Evolutionary conservation across 2,329 filamentous ascomycete species (phyloP), one percentile per base, ranked within the genome.

Genomic region (Fusarium sp.): DNA sequence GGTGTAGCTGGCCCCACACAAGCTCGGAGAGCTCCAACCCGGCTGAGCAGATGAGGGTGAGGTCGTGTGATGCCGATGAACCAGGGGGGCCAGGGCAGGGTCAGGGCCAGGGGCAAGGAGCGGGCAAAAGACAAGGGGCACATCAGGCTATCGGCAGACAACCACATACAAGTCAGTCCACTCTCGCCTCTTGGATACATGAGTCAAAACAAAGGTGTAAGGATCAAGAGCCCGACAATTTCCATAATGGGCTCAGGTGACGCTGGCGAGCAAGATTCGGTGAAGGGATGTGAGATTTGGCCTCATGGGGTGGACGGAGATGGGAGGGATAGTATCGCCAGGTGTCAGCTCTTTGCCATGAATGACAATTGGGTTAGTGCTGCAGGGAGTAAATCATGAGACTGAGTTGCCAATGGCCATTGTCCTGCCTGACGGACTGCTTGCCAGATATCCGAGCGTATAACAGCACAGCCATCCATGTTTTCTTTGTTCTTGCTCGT

Each of bases 11-110:
- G 77, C 73, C 77, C 77, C 77, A 79, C 77, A 79, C 77, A 71
- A 79, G 77, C 77, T 78, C 73, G 67, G 72, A 71, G 76, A 79
- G 77, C 77, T 79, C 77, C 71, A 77, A 67, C 67, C 69, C 66
- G 71, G 48, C 27, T 52, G 48, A 52, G 48, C 27, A 52, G 48
- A 52, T 66, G 71, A 35, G 54, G 25, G 23, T 64, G 27, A 68
- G 63, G 72, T 76, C 72, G 72, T 71, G 73, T 76, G 73, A 79
- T 76, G 71, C 67, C 66, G 73, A 73, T 65, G 62, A 75, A 56
- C 66, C 62, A 72, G 76, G 71, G 72, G 61, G 39, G 11, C 35
- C n/a, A 70, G 69, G 72, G 60, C 64, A 27, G 45, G 48, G 56
- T 30, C 50, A 37, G 62, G 67, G 63, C 43, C 56, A 65, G 58